Base-by-base conservation (phyloP, 2,329 filamentous ascomycete species). In the Sporothrix variecibatus region DNA sequence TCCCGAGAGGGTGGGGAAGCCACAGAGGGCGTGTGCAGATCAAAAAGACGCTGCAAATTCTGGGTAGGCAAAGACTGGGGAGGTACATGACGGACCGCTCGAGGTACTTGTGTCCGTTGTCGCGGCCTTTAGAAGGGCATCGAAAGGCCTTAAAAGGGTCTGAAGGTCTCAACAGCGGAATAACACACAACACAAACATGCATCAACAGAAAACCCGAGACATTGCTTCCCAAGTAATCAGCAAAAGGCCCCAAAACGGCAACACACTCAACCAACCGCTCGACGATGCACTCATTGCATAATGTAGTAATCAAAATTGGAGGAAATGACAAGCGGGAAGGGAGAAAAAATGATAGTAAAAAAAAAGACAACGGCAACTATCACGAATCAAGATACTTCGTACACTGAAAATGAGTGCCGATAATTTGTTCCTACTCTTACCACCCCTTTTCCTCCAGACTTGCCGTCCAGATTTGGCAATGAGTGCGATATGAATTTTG, bases 401-500 rank as follows among this genome's bases (percentile, higher is more conserved):
- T n/a, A n/a, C n/a, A n/a, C n/a, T 20, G 11, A 60, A 20, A 34
- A 20, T 31, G 11, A 31, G 17, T 60, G 15, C 17, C 56, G 28
- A 34, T 60, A 56, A 15, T n/a, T 64, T 64, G n/a, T 46, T 38
- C 40, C 15, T 23, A 6, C 12, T 64, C 12, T 64, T 5, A 34
- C 20, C 26, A 12, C 60, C 31, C 31, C 31, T 67, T 46, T 56
- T 23, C 23, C 28, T 58, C 40, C 56, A 3, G 38, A 8, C 28
- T 34, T 15, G 8, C 15, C 20, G 34, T 56, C 72, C 67, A 7
- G 26, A 62, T 72, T 15, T 26, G 74, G 74, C 43, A 75, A 75
- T 62, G 60, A 75, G 31, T 73, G 74, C 74, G 73, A 73, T 51
- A 15, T 9, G 38, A 3, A 46, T 46, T 64, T 8, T 64, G 56